Base-by-base conservation (phyloP, 768 basidiomycete genomes). In the Calocybe cyanea region DNA sequence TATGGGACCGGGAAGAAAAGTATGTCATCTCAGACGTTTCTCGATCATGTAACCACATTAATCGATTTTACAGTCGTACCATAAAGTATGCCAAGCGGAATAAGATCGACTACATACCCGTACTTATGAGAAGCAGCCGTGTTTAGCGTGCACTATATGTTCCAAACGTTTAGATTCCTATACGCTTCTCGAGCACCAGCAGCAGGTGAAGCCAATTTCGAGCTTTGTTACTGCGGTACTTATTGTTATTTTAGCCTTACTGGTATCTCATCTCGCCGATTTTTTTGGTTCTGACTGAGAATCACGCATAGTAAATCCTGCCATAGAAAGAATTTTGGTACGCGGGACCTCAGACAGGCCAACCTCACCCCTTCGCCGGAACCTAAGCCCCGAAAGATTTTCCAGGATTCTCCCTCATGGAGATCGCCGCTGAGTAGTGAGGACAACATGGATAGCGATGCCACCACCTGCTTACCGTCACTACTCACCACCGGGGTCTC, bases 1-100 rank as follows among this genome's bases (percentile, higher is more conserved):
- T 23, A 81, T 93, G 72, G 92, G 92, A 15, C 92, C 92, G 43
- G 92, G 87, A 18, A 78, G 92, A 61, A 92, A 86, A 80, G 92
- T 90, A 59, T 57, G 77, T 53, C 38, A 30, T 33, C 50, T 17
- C 20, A 38, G 21, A 47, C 47, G 48, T 45, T 41, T 34, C 24
- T 43, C 21, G 10, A 21, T 21, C 18, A 37, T 20, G 34, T 25
- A 18, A 48, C 24, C 33, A 44, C 43, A 31, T 43, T 40, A 45
- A 35, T 44, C 38, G 41, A 44, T 28, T 43, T 45, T 30, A 20
- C 20, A 88, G 87, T 71, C 88, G 33, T 92, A 89, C 57, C 87
- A 90, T 66, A 90, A 87, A 74, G 88, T 80, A 56, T 1, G 48
- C 43, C 11, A 50, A 2, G 20, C 38, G 4, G 7, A 8, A 21